Percentiles rank a stretch among this genome's conserved stretches.
phyloP scores from a whole-genome alignment of 2,329 filamentous ascomycete genomes.

The Elsinoe arachidis region DNA sequence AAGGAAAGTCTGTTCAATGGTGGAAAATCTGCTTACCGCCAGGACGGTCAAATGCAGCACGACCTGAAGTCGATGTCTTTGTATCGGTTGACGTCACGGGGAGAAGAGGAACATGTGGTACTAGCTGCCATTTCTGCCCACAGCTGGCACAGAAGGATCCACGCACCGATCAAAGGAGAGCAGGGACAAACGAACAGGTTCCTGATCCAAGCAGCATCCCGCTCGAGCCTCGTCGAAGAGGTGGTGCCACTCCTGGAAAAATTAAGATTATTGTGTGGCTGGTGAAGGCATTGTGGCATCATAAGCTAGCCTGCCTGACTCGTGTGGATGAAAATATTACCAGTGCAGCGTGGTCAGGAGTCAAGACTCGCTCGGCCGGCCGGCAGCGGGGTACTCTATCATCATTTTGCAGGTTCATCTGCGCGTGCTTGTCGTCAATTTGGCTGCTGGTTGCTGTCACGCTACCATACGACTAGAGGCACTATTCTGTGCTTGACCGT shows the following conservation, averaged over 20 bases:
- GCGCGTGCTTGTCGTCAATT: background rate
- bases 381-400: constrained; percentile 3
- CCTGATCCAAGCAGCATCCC: background rate
- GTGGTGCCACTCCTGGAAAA: constrained; percentile 3
- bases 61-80: background rate
- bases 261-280: background rate
- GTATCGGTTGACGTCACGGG: constrained; percentile 6
- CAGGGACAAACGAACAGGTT: background rate
- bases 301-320: background rate
- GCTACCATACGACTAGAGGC: background rate
- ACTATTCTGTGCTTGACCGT: background rate
- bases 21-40: constrained; percentile 4
- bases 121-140: background rate
- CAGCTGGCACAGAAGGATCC: background rate
- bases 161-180: background rate
- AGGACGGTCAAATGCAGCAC: background rate
- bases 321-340: too few relatives aligned
- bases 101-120: constrained; percentile 3
- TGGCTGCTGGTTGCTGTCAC: background rate
- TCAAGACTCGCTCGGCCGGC: background rate
- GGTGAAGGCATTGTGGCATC: constrained; percentile 2
- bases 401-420: background rate
- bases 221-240: background rate
- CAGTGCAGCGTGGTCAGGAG: background rate
- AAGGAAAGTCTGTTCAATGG: background rate